Base-by-base conservation (phyloP, 371 early-diverging fungal genomes). In the Mucor lusitanicus region DNA sequence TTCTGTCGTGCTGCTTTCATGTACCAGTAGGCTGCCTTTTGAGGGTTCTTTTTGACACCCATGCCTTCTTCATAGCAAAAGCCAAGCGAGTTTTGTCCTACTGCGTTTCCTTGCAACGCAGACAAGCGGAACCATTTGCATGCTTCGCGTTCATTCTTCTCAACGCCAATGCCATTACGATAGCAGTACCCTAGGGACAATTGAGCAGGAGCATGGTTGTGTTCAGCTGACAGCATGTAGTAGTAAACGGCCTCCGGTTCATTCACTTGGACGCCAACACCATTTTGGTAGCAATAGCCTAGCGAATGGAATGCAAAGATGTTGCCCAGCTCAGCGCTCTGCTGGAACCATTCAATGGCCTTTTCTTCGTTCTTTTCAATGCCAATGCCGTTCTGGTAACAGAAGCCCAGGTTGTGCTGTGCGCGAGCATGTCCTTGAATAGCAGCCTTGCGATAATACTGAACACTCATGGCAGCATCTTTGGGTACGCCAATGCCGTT, bases 221-320 rank as follows among this genome's bases (percentile, higher is more conserved):
- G 85, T 11, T 89, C 90, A 19, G 92, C 89, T 8, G 85, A 80
- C 42, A 75, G 59, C 56, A 85, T 87, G 74, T 94, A 97, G 91
- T 92, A 95, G 48, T 82, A 71, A 8, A 94, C 85, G 3, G 96
- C 94, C 69, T 87, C 74, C 11, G 74, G 59, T 6, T 88, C 65
- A 73, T 92, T 80, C 8, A 81, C 65, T 42, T 56, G 42, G 73
- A 93, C 90, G 13, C 95, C 95, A 53, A 92, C 84, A 7, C 95
- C 97, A 69, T 96, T 93, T 59, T 94, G 94, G 71, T 91, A 95
- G 71, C 97, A 96, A 67, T 91, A 95, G 6, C 95, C 98, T 39
- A 96, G 84, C 3, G 92, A 92, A 58, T 94, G 93, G 60, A 88
- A 87, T 3, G 94, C 96, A 65, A 92, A 88, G 9, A 91, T 85